Evolutionary conservation across 2,329 filamentous ascomycete species (phyloP).

Genomic region (Penicillium sp.): DNA sequence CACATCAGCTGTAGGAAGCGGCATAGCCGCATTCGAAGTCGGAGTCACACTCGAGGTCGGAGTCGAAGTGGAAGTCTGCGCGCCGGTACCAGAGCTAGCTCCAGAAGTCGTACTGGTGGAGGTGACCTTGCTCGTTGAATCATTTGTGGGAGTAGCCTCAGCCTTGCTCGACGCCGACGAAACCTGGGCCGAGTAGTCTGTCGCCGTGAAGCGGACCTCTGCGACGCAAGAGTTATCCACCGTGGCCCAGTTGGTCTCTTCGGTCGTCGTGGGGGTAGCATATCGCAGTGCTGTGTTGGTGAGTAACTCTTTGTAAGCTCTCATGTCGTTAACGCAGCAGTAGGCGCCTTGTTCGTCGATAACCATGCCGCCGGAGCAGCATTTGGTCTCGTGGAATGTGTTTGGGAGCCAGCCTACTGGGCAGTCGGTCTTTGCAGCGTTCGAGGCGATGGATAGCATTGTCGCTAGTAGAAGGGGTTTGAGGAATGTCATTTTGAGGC

Average conservation of each 20-base stretch:
- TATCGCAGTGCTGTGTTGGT: neutral
- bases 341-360: neutral
- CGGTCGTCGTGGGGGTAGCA: neutral
- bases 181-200: constrained; percentile 10
- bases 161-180: constrained; percentile 1
- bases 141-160: neutral
- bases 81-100: neutral
- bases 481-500: neutral
- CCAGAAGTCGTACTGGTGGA: neutral
- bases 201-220: constrained; percentile 7
- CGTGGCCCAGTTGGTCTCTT: neutral
- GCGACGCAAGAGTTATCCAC: neutral
- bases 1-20: neutral
- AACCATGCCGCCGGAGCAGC: constrained; percentile 6
- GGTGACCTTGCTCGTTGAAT: neutral
- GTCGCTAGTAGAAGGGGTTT: neutral
- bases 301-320: neutral
- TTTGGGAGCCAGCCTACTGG: constrained; percentile 1
- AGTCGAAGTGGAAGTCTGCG: neutral
- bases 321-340: constrained; percentile 8
- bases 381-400: neutral
- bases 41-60: neutral
- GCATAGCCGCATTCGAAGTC: constrained; percentile 4
- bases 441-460: neutral
- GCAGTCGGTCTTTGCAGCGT: neutral